These are phyloP conservation scores for Elsinoe fawcettii DNA, from an alignment of 2,329 filamentous ascomycete species.

Conservation along the genomic window DNA sequence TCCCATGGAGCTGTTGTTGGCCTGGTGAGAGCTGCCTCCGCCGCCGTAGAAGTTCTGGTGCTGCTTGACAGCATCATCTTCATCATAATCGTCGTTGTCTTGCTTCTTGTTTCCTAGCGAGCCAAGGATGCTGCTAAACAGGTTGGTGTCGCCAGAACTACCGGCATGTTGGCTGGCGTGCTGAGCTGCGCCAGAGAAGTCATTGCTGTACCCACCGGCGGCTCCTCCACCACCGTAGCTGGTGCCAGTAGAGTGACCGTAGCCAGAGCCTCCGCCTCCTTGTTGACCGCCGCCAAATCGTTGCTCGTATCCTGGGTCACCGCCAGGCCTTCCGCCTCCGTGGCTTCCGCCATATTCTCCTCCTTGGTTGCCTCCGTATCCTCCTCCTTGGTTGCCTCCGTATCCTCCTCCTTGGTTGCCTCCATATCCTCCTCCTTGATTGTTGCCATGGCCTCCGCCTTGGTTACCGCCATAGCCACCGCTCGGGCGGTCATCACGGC, in stretches of 20 bases:
- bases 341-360: slow-evolving; percentile 16
- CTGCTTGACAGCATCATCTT: slow-evolving; percentile 59
- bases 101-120: slow-evolving; percentile 49
- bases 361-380: slow-evolving; percentile 17
- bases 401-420: slow-evolving; percentile 17
- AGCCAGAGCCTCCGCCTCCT: slow-evolving; percentile 15
- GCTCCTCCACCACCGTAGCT: slow-evolving; percentile 35
- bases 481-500: slow-evolving; percentile 7
- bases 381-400: slow-evolving; percentile 23
- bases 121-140: slow-evolving; percentile 52
- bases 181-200: slow-evolving; percentile 46
- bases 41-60: slow-evolving; percentile 67
- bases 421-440: slow-evolving; percentile 19
- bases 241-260: slow-evolving; percentile 35
- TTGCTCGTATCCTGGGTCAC: slow-evolving; percentile 22
- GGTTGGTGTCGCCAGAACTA: slow-evolving; percentile 39
- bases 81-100: slow-evolving; percentile 49
- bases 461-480: slow-evolving; percentile 19
- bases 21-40: slow-evolving; percentile 41
- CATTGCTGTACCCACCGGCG: slow-evolving; percentile 38
- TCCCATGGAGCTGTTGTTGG: slow-evolving; percentile 46
- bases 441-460: slow-evolving; percentile 19
- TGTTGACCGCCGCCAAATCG: slow-evolving; percentile 22
- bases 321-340: background rate
- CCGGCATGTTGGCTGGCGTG: slow-evolving; percentile 50